These are phyloP conservation scores for Trichoderma sp. DNA, from an alignment of 2,329 filamentous ascomycete genomes.

Conservation along the genomic window DNA sequence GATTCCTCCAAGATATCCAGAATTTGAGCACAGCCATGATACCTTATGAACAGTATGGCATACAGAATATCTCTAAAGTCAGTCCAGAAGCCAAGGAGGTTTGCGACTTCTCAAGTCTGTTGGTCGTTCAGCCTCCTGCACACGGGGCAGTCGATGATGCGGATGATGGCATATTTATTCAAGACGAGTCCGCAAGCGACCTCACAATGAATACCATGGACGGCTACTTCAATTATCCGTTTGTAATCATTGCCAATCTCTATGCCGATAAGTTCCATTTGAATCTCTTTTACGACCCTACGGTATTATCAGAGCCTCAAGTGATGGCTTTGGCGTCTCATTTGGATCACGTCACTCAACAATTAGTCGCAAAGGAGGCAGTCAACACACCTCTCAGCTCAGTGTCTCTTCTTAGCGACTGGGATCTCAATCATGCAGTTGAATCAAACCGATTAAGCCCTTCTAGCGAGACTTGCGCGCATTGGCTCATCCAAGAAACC, in stretches of 20 bases:
- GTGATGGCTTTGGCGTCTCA: neutral
- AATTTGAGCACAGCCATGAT: conserved; percentile 20
- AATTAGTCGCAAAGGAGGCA: neutral
- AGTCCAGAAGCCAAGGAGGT: conserved; percentile 17
- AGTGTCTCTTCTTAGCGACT: conserved; percentile 8
- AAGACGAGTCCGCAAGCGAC: neutral
- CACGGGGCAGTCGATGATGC: neutral
- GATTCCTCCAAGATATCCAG: conserved; percentile 19
- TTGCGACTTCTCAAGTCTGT: conserved; percentile 23
- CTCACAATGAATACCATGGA: conserved; percentile 5
- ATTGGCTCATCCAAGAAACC: conserved; percentile 2
- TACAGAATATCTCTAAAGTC: conserved; percentile 25
- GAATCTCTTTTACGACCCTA: conserved; percentile 1
- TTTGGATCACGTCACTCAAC: conserved; percentile 4
- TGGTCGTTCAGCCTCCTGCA: conserved; percentile 21
- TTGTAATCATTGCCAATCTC: neutral
- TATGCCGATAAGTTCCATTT: neutral
- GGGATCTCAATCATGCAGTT: conserved; percentile 8
- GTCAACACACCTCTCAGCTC: neutral
- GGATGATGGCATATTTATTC: neutral
- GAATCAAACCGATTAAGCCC: neutral
- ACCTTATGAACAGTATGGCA: conserved; percentile 24
- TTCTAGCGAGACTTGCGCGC: neutral
- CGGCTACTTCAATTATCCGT: conserved; percentile 15
- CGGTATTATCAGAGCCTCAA: neutral